Evolutionary conservation across 441 rosid species (phyloP), one percentile per base, ranked within the genome.

Genomic region (Syzygium syzygioides): DNA sequence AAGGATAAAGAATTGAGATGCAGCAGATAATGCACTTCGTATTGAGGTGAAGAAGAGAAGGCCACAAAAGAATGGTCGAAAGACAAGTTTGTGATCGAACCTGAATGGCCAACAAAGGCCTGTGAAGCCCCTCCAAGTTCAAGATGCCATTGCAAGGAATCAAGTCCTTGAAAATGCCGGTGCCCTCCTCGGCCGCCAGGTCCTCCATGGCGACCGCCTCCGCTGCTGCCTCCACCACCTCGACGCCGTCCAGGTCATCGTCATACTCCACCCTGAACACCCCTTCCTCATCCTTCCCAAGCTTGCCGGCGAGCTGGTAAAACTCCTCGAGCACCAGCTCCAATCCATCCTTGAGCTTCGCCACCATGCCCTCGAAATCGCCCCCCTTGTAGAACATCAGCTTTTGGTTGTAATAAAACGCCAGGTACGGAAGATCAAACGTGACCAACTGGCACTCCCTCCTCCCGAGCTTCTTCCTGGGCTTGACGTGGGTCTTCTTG

Each of bases 391-490:
- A 97, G 88, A 96, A 87, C 85, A 97, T 79, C 89, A 96, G 90
- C 94, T 97, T 97, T 92, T 96, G 99, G 94, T 97, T 96, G 91
- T 96, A 96, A 90, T 93, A 95, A 87, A 96, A 95, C 19, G 94
- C 96, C 23, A 97, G 87, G 91, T 96, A 96, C 9, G 99, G 99
- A 84, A 97, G 98, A 90, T 97, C 99, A 87, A 96, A 97, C 4
- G 98, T 97, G 76, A 95, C 93, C 90, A 97, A 80, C 10, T 95
- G 95, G 76, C 94, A 95, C 45, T 96, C 97, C 76, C 87, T 94
- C 90, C 92, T 94, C 59, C 98, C 99, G 7, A 96, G 79, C 15
- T 85, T 86, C 86, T 94, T 93, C 86, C 71, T 79, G 19, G 99
- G 99, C 90, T 94, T 96, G 86, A 95, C 97, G 28, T 91, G 93